Base-by-base conservation (phyloP, 2,329 filamentous ascomycete species). In the Trichophyton simii region DNA sequence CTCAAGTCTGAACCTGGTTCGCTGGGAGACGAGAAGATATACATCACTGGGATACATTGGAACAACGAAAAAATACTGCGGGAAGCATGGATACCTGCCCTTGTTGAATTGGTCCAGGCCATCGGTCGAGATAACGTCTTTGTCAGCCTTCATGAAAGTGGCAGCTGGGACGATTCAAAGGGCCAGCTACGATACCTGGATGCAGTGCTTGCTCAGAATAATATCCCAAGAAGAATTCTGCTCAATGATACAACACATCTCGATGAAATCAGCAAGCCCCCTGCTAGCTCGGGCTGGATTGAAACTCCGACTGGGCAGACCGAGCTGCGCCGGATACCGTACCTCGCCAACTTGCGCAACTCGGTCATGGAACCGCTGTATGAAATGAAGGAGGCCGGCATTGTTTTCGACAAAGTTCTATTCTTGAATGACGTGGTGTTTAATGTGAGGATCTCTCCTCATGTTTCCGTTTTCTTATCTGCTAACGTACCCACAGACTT, bases 1-100 rank as follows among this genome's bases (percentile, higher is more conserved):
- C 9, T 55, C 52, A 7, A 38, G 15, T 36, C 25, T 20, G 31
- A 55, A 7, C 52, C 28, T 36, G n/a, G 52, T 55, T 34, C n/a
- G 15, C 52, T 55, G n/a, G 31, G 31, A 36, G 28, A 20, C n/a
- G 52, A 55, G 20, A 55, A 55, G n/a, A 57, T 89, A 64, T 89
- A 83, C 73, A 87, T 90, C 63, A 83, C 85, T 3, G 83, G 82
- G 63, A 83, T 86, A 69, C 85, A 87, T 68, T 88, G 85, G 79
- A 88, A 87, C 67, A 83, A 83, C 64, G 86, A 81, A 63, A 69
- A 71, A 1, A 75, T 88, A 25, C 76, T 89, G 1, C 78, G 81
- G 6, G 75, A 76, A 3, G 79, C 85, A 66, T 89, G 87, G 86
- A 84, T 79, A 64, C 72, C 78, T 4, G 83, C 83, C 0, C 75